phyloP scores from a whole-genome alignment of 768 basidiomycete species.

The Glaciozyma martinii region DNA sequence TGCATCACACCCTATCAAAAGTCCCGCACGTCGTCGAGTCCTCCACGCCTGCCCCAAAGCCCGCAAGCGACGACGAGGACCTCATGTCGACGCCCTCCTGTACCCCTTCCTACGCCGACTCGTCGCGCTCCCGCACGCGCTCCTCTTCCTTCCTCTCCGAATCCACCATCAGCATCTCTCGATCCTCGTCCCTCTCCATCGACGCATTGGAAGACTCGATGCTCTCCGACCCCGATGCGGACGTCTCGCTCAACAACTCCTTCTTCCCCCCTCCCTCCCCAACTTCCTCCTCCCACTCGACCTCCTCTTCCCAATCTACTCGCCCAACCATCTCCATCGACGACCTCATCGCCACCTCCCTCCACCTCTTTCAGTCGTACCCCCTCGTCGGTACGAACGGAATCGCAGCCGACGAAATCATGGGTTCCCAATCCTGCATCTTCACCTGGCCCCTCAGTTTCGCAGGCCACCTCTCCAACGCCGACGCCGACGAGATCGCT shows the following conservation, averaged over 20 bases:
- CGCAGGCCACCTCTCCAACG: constrained; percentile 1
- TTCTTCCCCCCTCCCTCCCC: neutral
- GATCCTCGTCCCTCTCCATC: constrained; percentile 2
- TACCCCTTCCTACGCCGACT: neutral
- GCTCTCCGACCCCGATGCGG: constrained; percentile 20
- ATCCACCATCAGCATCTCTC: constrained; percentile 13
- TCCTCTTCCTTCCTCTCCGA: constrained; percentile 18
- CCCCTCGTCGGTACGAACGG: constrained; percentile 8
- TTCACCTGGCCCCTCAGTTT: constrained; percentile 13
- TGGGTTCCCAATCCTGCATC: constrained; percentile 27
- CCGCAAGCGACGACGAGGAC: neutral
- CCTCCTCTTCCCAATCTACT: constrained; percentile 31
- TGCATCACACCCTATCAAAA: constrained; percentile 40
- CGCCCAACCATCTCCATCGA: constrained; percentile 34
- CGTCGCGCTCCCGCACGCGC: neutral
- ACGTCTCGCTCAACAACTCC: neutral
- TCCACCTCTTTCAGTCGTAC: constrained; percentile 3
- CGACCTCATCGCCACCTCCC: constrained; percentile 34
- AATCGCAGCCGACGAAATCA: constrained; percentile 12
- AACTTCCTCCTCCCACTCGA: neutral
- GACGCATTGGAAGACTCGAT: constrained; percentile 21
- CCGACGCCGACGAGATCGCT: constrained; percentile 10
- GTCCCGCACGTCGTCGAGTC: constrained; percentile 21
- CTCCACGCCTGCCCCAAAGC: neutral
- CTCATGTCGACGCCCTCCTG: constrained; percentile 13